Base-by-base conservation (phyloP, 2,329 filamentous ascomycete genomes). In the Ophiostoma perfectum region DNA sequence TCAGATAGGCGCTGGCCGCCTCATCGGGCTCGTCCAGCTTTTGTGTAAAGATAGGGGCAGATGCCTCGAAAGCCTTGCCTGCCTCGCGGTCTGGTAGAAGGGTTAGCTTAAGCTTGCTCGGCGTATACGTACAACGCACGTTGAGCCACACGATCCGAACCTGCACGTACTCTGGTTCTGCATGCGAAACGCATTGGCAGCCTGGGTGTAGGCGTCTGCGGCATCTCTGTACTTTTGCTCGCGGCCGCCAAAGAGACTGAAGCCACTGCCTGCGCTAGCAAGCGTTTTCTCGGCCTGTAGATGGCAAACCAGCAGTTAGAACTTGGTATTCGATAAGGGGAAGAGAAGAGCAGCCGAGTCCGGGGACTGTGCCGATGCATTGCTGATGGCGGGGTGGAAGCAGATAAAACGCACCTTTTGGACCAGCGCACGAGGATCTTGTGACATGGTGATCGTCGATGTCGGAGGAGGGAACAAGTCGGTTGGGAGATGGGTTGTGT, bases 21-120 rank as follows among this genome's bases (percentile, higher is more conserved):
- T 98, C 95, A 77, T 96, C 92, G 58, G 90, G 91, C 76, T 98
- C 93, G 76, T 93, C 96, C 66, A 98, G 85, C 74, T 93, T 89
- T 73, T 88, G 84, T 65, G 82, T 86, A 78, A 96, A 92, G 70
- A 98, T 88, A 60, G 85, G 79, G n/a, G 93, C 94, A 12, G 92
- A 92, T 78, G 89, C 86, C 78, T 97, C 92, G 73, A 97, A 96
- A 12, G 92, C 89, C 75, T 90, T 85, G 36, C 93, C 94, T 14
- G 94, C 93, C 80, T 96, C 92, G 77, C 89, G 88, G 80, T 89
- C 92, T 95, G 18, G 45, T 45, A 67, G 27, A 27, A 27, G 16
- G 18, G 18, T 64, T 36, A 64, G 63, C 5, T 18, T 16, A 11
- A 11, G 8, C 14, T 27, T 27, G 27, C 27, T 27, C 27, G 27